Evolutionary conservation across 2,329 filamentous ascomycete genomes (phyloP).

Genomic region (Pseudocercospora macadamiae): DNA sequence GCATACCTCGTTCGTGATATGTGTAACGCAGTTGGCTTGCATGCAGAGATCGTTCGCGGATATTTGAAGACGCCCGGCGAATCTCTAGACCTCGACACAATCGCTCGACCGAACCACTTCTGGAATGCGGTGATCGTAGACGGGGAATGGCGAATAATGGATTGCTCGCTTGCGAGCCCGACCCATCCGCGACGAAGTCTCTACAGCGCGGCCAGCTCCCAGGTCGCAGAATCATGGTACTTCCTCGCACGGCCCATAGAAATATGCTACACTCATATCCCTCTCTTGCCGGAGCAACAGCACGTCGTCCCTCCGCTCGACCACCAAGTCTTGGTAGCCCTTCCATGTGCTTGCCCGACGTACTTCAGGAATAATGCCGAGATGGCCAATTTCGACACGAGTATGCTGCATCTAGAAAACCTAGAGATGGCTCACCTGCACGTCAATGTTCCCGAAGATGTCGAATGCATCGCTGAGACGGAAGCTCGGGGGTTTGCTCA

Average conservation of each 20-base stretch:
- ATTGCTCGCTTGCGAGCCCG: constrained; percentile 87
- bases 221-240: constrained; percentile 83
- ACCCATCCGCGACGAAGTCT: constrained; percentile 79
- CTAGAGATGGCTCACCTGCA: constrained; percentile 91
- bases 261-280: constrained; percentile 94
- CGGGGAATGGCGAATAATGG: constrained; percentile 94
- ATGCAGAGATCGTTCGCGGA: constrained; percentile 83
- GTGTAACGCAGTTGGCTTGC: constrained; percentile 86
- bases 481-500: constrained; percentile 79
- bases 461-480: constrained; percentile 90
- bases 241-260: constrained; percentile 89
- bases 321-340: constrained; percentile 79
- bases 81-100: constrained; percentile 73
- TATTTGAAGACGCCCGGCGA: constrained; percentile 92
- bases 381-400: constrained; percentile 89
- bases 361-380: constrained; percentile 83
- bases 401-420: constrained; percentile 80
- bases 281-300: constrained; percentile 83
- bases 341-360: constrained; percentile 82
- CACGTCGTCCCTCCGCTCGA: constrained; percentile 89
- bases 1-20: constrained; percentile 88
- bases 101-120: constrained; percentile 92
- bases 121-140: constrained; percentile 96
- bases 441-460: constrained; percentile 82
- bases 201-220: constrained; percentile 73